Evolutionary conservation across 2,329 filamentous ascomycete genomes (phyloP), one percentile per base, ranked within the genome.

Genomic region (Aspergillus brasiliensis): DNA sequence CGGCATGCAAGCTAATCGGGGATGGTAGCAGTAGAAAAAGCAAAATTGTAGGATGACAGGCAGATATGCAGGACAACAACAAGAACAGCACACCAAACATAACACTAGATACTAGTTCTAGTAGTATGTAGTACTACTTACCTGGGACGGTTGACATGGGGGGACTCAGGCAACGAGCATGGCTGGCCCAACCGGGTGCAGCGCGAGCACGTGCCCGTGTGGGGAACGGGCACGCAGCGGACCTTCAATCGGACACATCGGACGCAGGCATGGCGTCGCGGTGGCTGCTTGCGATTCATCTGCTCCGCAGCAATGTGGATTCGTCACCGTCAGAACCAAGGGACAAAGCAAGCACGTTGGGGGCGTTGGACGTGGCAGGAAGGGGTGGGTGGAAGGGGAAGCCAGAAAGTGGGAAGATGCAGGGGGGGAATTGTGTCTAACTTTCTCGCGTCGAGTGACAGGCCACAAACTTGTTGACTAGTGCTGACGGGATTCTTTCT

Each of bases 241-340:
- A 61, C 59, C 49, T 63, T 63, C 8, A 56, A 31, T 3, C 54
- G 38, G n/a, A 61, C 56, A 15, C 62, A 63, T 37, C 62, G 44
- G 11, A 48, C 17, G 17, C 62, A 63, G 2, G 62, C 57, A 27
- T 61, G 57, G 3, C 59, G 53, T 11, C 52, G 47, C n/a, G 53
- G 54, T 10, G 42, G 42, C 31, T 55, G 53, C 42, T 54, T 46
- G 19, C 57, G 57, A 34, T 58, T 54, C 57, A 57, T 62, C 8
- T 6, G 40, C 40, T 44, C 19, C 19, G 40, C 40, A 3, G 19
- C 5, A 13, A 23, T 44, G 31, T 34, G 31, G 31, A 11, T 34
- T 34, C 31, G 31, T 34, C 31, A 34, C 31, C 31, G 31, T 34
- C 10, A 34, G 31, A 34, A 11, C 31, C 31, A 34, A 34, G 31